These are phyloP conservation scores for Malus sieversii DNA, from an alignment of 306 rosid genomes.

Conservation along the genomic window DNA sequence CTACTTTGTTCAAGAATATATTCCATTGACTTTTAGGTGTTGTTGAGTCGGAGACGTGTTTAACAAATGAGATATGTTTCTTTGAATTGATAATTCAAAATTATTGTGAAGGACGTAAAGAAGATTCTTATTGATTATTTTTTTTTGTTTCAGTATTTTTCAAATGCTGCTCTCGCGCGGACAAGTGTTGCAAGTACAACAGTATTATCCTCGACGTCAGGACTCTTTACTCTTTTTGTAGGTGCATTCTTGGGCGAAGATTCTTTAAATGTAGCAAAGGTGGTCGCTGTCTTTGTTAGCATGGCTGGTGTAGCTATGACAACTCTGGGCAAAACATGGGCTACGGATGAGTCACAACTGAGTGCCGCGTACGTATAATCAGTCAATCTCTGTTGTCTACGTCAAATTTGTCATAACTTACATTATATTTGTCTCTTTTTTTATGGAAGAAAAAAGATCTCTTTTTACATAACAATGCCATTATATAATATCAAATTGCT, in stretches of 20 bases:
- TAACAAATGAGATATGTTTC: background rate
- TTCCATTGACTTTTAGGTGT: background rate
- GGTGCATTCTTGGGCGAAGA: slow-evolving; percentile 87
- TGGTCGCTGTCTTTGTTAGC: slow-evolving; percentile 87
- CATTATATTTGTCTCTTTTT: background rate
- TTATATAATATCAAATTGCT: slow-evolving; percentile 19
- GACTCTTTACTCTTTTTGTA: slow-evolving; percentile 92
- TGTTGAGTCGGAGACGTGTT: background rate
- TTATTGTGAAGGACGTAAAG: background rate
- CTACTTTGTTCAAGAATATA: slow-evolving; percentile 11
- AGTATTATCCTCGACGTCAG: slow-evolving; percentile 93
- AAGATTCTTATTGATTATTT: background rate
- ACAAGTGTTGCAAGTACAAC: slow-evolving; percentile 98
- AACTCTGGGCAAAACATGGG: slow-evolving; percentile 95
- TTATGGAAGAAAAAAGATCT: background rate
- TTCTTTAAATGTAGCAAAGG: slow-evolving; percentile 67
- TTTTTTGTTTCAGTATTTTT: slow-evolving; percentile 66
- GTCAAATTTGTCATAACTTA: background rate
- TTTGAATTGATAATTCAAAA: background rate
- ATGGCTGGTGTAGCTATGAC: slow-evolving; percentile 96
- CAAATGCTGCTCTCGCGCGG: slow-evolving; percentile 97
- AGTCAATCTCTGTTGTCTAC: slow-evolving; percentile 8
- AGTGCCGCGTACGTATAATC: slow-evolving; percentile 42
- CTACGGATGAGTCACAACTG: slow-evolving; percentile 56
- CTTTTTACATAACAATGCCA: background rate